phyloP scores from a whole-genome alignment of 768 basidiomycete genomes.

The Lentinula sp. region DNA sequence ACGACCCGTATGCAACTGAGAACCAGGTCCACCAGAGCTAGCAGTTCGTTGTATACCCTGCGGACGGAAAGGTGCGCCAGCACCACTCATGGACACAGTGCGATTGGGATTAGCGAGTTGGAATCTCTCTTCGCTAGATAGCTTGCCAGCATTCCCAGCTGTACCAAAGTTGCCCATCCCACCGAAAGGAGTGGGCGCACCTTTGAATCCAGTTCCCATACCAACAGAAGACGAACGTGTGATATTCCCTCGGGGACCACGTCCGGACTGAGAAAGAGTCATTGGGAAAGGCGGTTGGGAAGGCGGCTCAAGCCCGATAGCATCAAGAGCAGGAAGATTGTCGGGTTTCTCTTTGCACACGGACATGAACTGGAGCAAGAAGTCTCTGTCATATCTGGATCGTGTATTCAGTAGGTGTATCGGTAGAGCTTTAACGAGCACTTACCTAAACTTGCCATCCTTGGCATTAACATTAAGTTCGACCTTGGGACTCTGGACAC shows the following conservation, averaged over 20 bases:
- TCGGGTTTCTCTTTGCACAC: slow-evolving; percentile 96
- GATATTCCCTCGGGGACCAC: slow-evolving; percentile 35
- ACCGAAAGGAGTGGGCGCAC: slow-evolving; percentile 33
- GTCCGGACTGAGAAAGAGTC: slow-evolving; percentile 60
- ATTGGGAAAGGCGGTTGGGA: slow-evolving; percentile 46
- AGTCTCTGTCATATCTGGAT: slow-evolving; percentile 89
- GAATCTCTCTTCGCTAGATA: slow-evolving; percentile 69
- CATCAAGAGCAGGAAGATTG: slow-evolving; percentile 80
- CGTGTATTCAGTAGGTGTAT: neutral
- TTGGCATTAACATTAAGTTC: slow-evolving; percentile 82
- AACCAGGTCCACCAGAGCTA: slow-evolving; percentile 57
- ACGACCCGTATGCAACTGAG: slow-evolving; percentile 43
- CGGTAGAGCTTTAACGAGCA: neutral
- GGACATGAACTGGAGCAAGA: slow-evolving; percentile 94
- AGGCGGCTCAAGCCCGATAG: slow-evolving; percentile 83
- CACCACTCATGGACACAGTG: slow-evolving; percentile 50
- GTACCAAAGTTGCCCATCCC: slow-evolving; percentile 70
- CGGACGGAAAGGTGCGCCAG: slow-evolving; percentile 49
- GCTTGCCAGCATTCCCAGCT: slow-evolving; percentile 35
- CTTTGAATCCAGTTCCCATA: slow-evolving; percentile 43
- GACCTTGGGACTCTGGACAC: slow-evolving; percentile 72
- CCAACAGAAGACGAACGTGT: slow-evolving; percentile 27
- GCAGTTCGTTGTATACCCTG: slow-evolving; percentile 59
- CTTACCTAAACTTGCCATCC: slow-evolving; percentile 84
- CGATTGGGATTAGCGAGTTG: slow-evolving; percentile 38